A percentile compares a stretch with the other conserved stretches of the same genome.
Conservation (phyloP, 345 rosid genomes). For the Eutrema japonicum region DNA sequence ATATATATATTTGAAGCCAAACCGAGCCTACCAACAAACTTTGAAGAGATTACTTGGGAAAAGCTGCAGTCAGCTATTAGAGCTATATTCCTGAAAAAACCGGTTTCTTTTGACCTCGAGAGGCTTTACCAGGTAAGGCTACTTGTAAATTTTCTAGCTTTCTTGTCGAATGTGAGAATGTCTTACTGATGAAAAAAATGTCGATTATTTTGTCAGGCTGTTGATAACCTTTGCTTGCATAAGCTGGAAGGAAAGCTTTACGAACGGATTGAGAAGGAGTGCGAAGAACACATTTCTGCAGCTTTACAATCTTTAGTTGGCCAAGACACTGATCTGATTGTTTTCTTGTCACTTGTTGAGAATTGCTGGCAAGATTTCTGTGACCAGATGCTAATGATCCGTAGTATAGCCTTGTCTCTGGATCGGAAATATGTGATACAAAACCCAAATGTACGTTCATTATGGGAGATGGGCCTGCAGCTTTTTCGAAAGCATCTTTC, state of each 20-base stretch:
- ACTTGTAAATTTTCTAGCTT: conserved; percentile 6
- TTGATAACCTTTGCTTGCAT: conserved; percentile 85
- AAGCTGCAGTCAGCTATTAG: conserved; percentile 85
- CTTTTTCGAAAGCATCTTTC: conserved; percentile 92
- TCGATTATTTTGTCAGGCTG: conserved; percentile 62
- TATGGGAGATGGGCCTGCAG: conserved; percentile 99
- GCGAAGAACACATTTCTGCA: conserved; percentile 77
- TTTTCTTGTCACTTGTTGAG: conserved; percentile 88
- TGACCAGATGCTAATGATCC: conserved; percentile 94
- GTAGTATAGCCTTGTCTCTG: conserved; percentile 89
- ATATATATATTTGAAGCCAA: conserved; percentile 58
- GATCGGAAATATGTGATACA: conserved; percentile 95
- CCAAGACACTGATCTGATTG: conserved; percentile 91
- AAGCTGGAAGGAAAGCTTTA: conserved; percentile 93
- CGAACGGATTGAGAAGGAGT: conserved; percentile 82
- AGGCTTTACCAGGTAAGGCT: conserved; percentile 75
- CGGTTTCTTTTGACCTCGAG: conserved; percentile 75
- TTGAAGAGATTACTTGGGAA: conserved; percentile 94
- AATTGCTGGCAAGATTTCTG: conserved; percentile 97
- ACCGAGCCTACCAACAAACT: conserved; percentile 79
- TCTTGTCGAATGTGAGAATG: conserved; percentile 21
- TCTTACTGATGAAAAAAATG: conserved; percentile 15
- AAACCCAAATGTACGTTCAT: conserved; percentile 74
- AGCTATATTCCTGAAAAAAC: conserved; percentile 89
- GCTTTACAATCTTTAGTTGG: conserved; percentile 86